Base-by-base conservation (phyloP, 441 rosid genomes). In the Capsella rubella region DNA sequence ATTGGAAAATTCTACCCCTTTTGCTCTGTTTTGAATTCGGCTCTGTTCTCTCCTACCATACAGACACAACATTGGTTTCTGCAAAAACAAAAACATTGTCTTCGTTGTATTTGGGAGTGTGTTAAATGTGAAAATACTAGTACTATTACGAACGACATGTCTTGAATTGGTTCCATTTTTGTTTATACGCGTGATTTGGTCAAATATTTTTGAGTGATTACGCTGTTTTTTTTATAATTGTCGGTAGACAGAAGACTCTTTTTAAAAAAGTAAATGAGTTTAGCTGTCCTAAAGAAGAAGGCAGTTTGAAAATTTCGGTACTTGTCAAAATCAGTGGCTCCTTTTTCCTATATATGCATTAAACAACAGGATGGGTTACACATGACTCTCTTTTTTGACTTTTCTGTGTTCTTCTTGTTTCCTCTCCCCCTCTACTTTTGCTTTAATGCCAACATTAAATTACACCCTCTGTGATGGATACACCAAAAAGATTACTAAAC, bases 241-340 rank as follows among this genome's bases (percentile, higher is more conserved):
- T 75, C 74, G 79, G 78, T 67, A 67, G 68, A 21, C 25, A 21
- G 25, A 21, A 21, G 25, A 11, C 6, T 18, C 63, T 35, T 34
- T 54, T 46, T 32, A 6, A 5, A 3, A 62, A 7, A 34, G 6
- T 34, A 7, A 34, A 6, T 34, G 8, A 8, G 8, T 43, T 42
- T 11, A 32, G 47, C 14, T 72, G 29, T 45, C 69, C 51, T 64
- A 15, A 35, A 65, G 59, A 31, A 46, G 15, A 73, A 67, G 43
- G 28, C 72, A 47, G 73, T 74, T 71, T 37, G 10, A 67, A 21
- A 57, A 57, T 29, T 42, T 74, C 60, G 78, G 74, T 75, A 75
- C 65, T 69, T 54, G 74, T 75, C 79, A 62, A 54, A 69, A 75
- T 75, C 79, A 69, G 29, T 69, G 74, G 28, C 53, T 69, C 65